phyloP scores from a whole-genome alignment of 768 basidiomycete species.

The Trametes coccinea region DNA sequence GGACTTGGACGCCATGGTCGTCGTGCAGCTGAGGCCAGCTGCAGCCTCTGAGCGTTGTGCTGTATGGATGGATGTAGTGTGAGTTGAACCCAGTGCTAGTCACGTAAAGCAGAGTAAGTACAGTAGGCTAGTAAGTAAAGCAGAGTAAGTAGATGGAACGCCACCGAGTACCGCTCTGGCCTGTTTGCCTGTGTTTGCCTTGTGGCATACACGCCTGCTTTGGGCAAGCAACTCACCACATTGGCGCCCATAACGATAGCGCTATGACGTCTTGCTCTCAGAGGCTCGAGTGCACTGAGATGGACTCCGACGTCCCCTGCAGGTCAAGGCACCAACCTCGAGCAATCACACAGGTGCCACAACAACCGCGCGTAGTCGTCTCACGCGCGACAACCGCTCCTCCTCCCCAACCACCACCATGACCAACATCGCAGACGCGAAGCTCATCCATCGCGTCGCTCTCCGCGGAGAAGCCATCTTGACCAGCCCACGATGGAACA shows the following conservation, averaged over 20 bases:
- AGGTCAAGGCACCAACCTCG: no score
- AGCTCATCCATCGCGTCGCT: conserved; percentile 39
- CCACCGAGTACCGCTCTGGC: conserved; percentile 3
- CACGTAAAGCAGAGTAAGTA: neutral
- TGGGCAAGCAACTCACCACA: no score
- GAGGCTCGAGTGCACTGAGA: neutral
- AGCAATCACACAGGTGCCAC: no score
- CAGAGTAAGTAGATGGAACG: neutral
- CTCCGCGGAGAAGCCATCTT: conserved; percentile 64
- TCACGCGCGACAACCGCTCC: neutral
- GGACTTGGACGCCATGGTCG: conserved; percentile 41
- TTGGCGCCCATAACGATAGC: neutral
- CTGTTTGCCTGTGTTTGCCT: conserved; percentile 7
- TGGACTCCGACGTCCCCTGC: no score
- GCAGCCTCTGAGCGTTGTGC: no score
- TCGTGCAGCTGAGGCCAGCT: neutral
- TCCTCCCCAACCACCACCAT: conserved; percentile 11
- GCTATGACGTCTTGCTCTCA: neutral
- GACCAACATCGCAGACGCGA: conserved; percentile 6
- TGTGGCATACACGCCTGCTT: neutral
- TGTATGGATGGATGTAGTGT: no score
- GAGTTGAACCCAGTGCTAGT: neutral
- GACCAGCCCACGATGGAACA: conserved; percentile 68
- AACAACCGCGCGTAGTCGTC: no score
- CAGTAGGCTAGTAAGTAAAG: no score